Conservation (phyloP, 768 basidiomycete genomes). For the Xerocomellus amylosporus region DNA sequence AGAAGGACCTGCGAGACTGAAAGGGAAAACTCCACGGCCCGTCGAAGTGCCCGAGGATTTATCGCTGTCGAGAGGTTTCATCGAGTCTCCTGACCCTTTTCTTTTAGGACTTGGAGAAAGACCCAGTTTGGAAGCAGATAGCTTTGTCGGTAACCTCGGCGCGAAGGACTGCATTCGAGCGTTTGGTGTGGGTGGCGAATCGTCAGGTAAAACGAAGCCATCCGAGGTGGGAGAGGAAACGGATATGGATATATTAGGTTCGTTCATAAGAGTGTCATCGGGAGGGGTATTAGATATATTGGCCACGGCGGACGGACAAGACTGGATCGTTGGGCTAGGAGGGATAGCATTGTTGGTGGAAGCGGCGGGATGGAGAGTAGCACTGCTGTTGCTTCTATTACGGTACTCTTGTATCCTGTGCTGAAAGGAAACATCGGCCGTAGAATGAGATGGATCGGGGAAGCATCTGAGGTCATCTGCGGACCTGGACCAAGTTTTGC, state of each 20-base stretch:
- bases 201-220: constrained; percentile 30
- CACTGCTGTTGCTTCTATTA: constrained; percentile 53
- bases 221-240: constrained; percentile 44
- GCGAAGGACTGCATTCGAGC: constrained; percentile 69
- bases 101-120: constrained; percentile 51
- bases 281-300: constrained; percentile 21
- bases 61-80: constrained; percentile 34
- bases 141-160: constrained; percentile 67
- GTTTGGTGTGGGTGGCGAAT: constrained; percentile 46
- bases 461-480: constrained; percentile 73
- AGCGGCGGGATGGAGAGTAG: constrained; percentile 44
- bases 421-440: constrained; percentile 51
- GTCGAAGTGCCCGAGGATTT: constrained; percentile 6
- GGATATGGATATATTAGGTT: constrained; percentile 45
- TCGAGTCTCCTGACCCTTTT: constrained; percentile 44
- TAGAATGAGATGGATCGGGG: constrained; percentile 33
- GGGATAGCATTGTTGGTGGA: constrained; percentile 24
- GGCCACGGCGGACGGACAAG: constrained; percentile 39
- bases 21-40: constrained; percentile 31
- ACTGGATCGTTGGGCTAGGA: constrained; percentile 37
- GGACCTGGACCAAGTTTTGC: constrained; percentile 75
- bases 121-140: constrained; percentile 51
- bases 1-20: constrained; percentile 28
- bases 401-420: constrained; percentile 66
- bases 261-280: constrained; percentile 20